A percentile compares a stretch with the other conserved stretches of the same genome.
phyloP scores from a whole-genome alignment of 2,329 filamentous ascomycete genomes.

The Fusarium marasasianum region DNA sequence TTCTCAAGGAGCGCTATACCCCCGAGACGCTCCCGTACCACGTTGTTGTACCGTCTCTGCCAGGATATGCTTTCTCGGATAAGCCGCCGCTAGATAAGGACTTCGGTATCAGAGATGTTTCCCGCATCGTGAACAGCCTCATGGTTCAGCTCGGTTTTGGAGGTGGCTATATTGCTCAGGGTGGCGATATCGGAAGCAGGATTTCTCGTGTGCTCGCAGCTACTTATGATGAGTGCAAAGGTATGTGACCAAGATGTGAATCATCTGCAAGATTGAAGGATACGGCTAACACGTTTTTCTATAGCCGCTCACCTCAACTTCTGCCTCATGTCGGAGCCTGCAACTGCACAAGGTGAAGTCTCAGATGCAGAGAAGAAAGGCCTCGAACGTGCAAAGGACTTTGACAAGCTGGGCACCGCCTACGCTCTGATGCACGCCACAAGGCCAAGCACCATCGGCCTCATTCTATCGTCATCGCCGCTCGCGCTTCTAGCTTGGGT shows the following conservation, averaged over 20 bases:
- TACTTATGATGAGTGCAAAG: background rate
- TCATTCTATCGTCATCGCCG: background rate
- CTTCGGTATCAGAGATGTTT: background rate
- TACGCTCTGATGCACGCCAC: background rate
- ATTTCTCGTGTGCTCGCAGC: background rate
- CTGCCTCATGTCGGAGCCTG: background rate
- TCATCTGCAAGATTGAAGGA: fast-evolving
- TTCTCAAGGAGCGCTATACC: conserved; percentile 1
- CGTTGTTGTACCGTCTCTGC: background rate
- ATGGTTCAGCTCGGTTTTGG: conserved; percentile 11
- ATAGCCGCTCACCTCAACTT: conserved; percentile 1
- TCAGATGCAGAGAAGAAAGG: background rate
- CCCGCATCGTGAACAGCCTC: background rate
- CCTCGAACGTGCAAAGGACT: background rate
- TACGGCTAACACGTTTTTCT: background rate
- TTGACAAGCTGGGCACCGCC: background rate
- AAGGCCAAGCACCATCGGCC: background rate
- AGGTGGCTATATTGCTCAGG: background rate
- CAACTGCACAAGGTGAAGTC: background rate
- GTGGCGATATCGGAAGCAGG: conserved; percentile 1
- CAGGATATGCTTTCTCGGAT: background rate
- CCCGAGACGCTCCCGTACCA: conserved; percentile 5
- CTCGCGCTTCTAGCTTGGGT: conserved; percentile 3
- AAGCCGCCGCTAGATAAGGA: background rate
- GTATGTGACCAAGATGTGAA: fast-evolving